Evolutionary conservation across 352 stramenopile species (phyloP).

Genomic region (Globisporangium solare): DNA sequence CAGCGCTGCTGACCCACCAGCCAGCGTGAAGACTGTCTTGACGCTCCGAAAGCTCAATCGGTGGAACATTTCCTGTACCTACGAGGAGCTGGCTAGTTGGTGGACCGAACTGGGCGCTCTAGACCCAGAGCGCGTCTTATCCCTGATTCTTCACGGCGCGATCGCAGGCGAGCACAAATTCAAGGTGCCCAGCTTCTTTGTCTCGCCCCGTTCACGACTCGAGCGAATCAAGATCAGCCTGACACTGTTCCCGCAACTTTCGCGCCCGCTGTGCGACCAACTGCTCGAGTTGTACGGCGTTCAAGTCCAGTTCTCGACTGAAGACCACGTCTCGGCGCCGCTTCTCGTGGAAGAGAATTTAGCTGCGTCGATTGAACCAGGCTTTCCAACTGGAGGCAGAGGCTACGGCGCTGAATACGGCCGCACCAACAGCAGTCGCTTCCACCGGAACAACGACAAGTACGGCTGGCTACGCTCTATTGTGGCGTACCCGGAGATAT

Average conservation of each 20-base stretch:
- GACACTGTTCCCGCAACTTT: conserved; percentile 22
- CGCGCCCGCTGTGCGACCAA: conserved; percentile 21
- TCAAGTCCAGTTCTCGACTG: conserved; percentile 9
- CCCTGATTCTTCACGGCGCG: conserved; percentile 1
- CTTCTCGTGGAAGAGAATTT: neutral
- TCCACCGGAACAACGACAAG: neutral
- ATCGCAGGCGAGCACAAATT: neutral
- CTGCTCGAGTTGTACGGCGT: conserved; percentile 25
- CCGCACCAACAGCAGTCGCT: neutral
- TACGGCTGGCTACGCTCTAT: conserved; percentile 23
- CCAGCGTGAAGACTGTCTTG: neutral
- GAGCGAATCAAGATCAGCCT: conserved; percentile 23
- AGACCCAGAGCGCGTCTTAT: neutral
- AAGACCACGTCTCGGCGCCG: neutral
- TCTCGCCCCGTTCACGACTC: neutral
- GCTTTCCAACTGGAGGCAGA: neutral
- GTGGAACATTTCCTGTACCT: neutral
- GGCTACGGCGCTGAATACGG: too few species aligned
- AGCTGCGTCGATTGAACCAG: too few species aligned
- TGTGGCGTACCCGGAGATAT: conserved; percentile 17
- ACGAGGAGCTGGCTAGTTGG: neutral
- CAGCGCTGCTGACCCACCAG: neutral
- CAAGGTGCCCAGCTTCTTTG: neutral
- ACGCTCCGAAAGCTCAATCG: neutral
- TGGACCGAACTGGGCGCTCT: neutral